phyloP scores from a whole-genome alignment of 352 stramenopile genomes.

The Phytophthora syringae region DNA sequence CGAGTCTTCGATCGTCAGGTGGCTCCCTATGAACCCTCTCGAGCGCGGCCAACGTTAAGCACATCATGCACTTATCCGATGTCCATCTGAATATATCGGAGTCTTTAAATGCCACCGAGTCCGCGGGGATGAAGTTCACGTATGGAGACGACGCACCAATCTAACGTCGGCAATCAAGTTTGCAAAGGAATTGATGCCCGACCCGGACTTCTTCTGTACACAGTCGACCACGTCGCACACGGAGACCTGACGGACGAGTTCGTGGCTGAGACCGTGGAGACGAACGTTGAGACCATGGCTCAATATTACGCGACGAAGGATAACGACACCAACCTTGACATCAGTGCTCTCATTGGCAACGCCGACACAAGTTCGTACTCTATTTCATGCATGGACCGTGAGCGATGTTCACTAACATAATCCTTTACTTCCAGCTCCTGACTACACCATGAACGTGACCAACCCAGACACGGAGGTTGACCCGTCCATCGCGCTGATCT shows the following conservation, averaged over 20 bases:
- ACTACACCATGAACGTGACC: slow-evolving; percentile 78
- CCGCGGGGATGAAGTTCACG: slow-evolving; percentile 32
- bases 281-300: slow-evolving; percentile 68
- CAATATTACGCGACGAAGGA: slow-evolving; percentile 52
- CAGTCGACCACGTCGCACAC: slow-evolving; percentile 72
- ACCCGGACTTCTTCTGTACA: slow-evolving; percentile 80
- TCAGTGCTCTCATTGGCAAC: slow-evolving; percentile 74
- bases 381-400: neutral
- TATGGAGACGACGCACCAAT: slow-evolving; percentile 61
- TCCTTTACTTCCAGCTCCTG: slow-evolving; percentile 37
- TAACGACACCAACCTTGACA: slow-evolving; percentile 41
- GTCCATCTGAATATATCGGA: slow-evolving; percentile 72
- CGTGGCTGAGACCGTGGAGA: slow-evolving; percentile 54
- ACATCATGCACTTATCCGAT: slow-evolving; percentile 82
- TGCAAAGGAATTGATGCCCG: slow-evolving; percentile 58
- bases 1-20: slow-evolving; percentile 6
- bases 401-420: neutral
- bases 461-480: slow-evolving; percentile 53
- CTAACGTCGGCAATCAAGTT: slow-evolving; percentile 68
- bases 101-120: slow-evolving; percentile 43
- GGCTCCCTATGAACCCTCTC: neutral
- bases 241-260: slow-evolving; percentile 53
- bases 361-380: slow-evolving; percentile 54
- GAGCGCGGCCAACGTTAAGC: slow-evolving; percentile 30
- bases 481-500: slow-evolving; percentile 60